Evolutionary conservation across 345 rosid genomes (phyloP), one percentile per base, ranked within the genome.

Genomic region (Clausena lansium): DNA sequence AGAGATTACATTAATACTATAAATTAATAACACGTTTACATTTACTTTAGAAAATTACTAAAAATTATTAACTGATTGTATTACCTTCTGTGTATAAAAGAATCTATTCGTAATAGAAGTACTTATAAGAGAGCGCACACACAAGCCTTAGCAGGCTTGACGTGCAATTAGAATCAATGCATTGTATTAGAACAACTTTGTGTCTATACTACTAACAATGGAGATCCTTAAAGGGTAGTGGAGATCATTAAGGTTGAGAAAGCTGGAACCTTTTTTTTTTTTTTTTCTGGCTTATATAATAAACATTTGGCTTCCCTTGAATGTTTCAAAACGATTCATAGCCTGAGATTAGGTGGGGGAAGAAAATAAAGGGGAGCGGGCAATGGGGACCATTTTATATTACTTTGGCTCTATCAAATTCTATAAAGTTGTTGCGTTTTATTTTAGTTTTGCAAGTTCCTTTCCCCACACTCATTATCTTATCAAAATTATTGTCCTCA

Each of bases 61-160:
- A n/a, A n/a, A n/a, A n/a, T n/a, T n/a, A 38, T 38, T 1, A 38
- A 7, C 2, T 38, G 2, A 8, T 38, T 38, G 10, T 7, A 38
- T 38, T 2, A 9, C 9, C 13, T 41, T 41, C 0, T 0, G 2
- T 41, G 2, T 0, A 41, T 41, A 41, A 41, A 41, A 9, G 9
- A 41, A 41, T 41, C 1, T 2, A 13, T 41, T 0, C 0, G 4
- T 2, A 2, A 41, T 9, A 3, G 9, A 41, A 0, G 47, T 10
- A 11, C 9, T 9, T 2, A 0, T 39, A 9, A 39, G 11, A 39
- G 45, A 10, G 45, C 11, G 41, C 11, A 2, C 41, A 0, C 39
- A 2, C 41, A 39, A 9, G 11, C 45, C 45, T 39, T 39, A 2
- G 11, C 45, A 8, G 45, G 45, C 45, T 39, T 39, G 45, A 9